Evolutionary conservation across 1,284 basidiomycete species (phyloP).

Genomic region (Naganishia sp.): DNA sequence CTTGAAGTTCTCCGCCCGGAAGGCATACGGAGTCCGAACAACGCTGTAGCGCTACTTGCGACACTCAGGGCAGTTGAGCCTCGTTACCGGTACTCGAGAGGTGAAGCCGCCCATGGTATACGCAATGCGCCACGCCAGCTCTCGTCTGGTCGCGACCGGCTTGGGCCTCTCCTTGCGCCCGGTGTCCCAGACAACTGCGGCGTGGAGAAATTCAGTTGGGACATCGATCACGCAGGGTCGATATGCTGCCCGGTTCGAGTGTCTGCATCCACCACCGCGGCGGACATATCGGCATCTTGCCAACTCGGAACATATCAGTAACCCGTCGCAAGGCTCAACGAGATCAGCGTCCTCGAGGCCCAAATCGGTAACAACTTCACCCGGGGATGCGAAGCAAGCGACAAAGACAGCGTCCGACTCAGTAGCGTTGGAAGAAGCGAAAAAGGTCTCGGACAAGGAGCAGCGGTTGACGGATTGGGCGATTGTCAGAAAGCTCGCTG

Average conservation of each 20-base stretch:
- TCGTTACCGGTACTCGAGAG: too few relatives aligned
- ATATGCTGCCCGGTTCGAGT: neutral
- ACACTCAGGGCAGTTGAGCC: too few relatives aligned
- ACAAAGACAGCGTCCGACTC: neutral
- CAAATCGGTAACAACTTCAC: neutral
- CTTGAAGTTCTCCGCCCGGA: too few relatives aligned
- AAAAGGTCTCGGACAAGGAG: slow-evolving; percentile 30
- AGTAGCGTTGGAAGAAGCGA: slow-evolving; percentile 27
- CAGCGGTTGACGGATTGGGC: slow-evolving; percentile 55
- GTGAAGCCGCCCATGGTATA: neutral
- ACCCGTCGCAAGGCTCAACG: neutral
- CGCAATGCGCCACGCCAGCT: slow-evolving; percentile 5
- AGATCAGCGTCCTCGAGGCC: slow-evolving; percentile 11
- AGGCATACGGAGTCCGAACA: too few relatives aligned
- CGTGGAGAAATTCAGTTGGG: neutral
- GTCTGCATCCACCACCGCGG: neutral
- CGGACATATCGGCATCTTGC: slow-evolving; percentile 18
- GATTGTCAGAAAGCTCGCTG: slow-evolving; percentile 60
- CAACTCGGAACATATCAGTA: slow-evolving; percentile 3
- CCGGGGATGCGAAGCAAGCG: neutral
- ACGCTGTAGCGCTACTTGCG: too few relatives aligned
- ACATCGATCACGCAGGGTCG: neutral
- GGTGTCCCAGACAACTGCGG: too few relatives aligned
- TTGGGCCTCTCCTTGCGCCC: neutral
- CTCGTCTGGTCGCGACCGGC: neutral